A percentile compares a stretch with the other conserved stretches of the same genome.
These are phyloP conservation scores for Nigrospora osmanthi DNA, from an alignment of 2,329 filamentous ascomycete species.

Conservation along the genomic window DNA sequence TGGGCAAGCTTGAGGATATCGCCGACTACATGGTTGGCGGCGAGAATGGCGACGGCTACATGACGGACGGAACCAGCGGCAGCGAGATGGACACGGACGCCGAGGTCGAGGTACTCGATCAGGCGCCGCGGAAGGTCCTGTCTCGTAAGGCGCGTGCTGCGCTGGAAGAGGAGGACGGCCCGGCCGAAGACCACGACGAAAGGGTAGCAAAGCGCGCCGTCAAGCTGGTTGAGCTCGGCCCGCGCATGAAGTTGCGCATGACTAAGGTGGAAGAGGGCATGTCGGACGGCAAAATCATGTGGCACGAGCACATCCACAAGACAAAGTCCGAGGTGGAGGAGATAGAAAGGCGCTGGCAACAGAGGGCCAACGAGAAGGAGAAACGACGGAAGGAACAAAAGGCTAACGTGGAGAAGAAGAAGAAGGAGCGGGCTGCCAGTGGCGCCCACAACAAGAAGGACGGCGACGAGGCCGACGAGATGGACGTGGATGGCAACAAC, in stretches of 20 bases:
- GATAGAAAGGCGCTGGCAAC: slow-evolving; percentile 76
- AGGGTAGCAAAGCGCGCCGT: slow-evolving; percentile 78
- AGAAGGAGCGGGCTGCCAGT: slow-evolving; percentile 42
- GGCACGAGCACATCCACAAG: slow-evolving; percentile 94
- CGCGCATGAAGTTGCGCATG: slow-evolving; percentile 78
- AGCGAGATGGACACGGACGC: slow-evolving; percentile 92
- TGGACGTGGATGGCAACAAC: slow-evolving; percentile 33
- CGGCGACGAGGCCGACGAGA: slow-evolving; percentile 25
- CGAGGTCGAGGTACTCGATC: slow-evolving; percentile 79
- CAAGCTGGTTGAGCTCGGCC: slow-evolving; percentile 86
- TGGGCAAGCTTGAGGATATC: slow-evolving; percentile 86
- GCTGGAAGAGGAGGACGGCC: slow-evolving; percentile 31
- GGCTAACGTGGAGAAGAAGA: slow-evolving; percentile 86
- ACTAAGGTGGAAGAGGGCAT: slow-evolving; percentile 95
- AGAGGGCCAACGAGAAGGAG: slow-evolving; percentile 73
- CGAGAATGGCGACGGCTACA: slow-evolving; percentile 71
- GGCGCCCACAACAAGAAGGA: slow-evolving; percentile 26
- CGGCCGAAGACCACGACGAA: slow-evolving; percentile 30
- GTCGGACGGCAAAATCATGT: slow-evolving; percentile 86
- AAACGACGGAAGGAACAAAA: slow-evolving; percentile 73
- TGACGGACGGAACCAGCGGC: slow-evolving; percentile 76
- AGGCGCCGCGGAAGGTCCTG: slow-evolving; percentile 53
- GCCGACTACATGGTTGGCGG: slow-evolving; percentile 89
- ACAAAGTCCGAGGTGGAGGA: slow-evolving; percentile 67
- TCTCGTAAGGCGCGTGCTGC: slow-evolving; percentile 41